Evolutionary conservation across 257 asterid genomes (phyloP).

Genomic region (Solanum pimpinellifolium): DNA sequence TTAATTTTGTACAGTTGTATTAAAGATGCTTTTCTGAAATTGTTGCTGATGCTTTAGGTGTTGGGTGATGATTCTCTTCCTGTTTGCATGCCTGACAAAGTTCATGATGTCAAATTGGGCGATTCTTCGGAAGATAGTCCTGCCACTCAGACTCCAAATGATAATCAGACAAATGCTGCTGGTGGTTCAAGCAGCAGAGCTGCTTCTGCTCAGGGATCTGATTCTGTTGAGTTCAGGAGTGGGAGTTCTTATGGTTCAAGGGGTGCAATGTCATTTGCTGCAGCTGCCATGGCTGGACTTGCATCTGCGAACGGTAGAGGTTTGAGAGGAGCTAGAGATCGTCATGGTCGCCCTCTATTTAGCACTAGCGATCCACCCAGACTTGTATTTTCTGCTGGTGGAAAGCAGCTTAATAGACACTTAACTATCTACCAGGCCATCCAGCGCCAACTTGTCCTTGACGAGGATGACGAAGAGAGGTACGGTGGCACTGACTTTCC

Average conservation of each 20-base stretch:
- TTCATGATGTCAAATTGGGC: slow-evolving; percentile 82
- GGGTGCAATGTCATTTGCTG: slow-evolving; percentile 97
- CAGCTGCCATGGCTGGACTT: slow-evolving; percentile 98
- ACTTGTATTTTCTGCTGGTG: slow-evolving; percentile 69
- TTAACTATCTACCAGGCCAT: slow-evolving; percentile 89
- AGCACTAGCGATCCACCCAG: slow-evolving; percentile 54
- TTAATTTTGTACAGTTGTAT: neutral
- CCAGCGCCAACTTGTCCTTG: slow-evolving; percentile 77
- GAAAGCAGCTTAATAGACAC: slow-evolving; percentile 73
- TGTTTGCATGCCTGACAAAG: slow-evolving; percentile 66
- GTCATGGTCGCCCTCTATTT: slow-evolving; percentile 46
- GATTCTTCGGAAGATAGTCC: slow-evolving; percentile 58
- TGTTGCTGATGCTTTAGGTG: slow-evolving; percentile 32
- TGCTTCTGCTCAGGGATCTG: slow-evolving; percentile 30
- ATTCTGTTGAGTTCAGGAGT: slow-evolving; percentile 58
- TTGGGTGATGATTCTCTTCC: slow-evolving; percentile 67
- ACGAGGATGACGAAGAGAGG: slow-evolving; percentile 77
- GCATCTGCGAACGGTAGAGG: slow-evolving; percentile 76
- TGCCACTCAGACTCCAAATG: slow-evolving; percentile 31
- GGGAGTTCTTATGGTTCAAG: slow-evolving; percentile 78
- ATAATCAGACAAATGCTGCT: slow-evolving; percentile 44
- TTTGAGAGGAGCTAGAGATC: slow-evolving; percentile 65
- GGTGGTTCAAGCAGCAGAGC: slow-evolving; percentile 80
- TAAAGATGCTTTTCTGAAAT: neutral
- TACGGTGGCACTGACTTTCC: slow-evolving; percentile 62